Base-by-base conservation (phyloP, 345 rosid species). In the Pelargonium nanum region DNA sequence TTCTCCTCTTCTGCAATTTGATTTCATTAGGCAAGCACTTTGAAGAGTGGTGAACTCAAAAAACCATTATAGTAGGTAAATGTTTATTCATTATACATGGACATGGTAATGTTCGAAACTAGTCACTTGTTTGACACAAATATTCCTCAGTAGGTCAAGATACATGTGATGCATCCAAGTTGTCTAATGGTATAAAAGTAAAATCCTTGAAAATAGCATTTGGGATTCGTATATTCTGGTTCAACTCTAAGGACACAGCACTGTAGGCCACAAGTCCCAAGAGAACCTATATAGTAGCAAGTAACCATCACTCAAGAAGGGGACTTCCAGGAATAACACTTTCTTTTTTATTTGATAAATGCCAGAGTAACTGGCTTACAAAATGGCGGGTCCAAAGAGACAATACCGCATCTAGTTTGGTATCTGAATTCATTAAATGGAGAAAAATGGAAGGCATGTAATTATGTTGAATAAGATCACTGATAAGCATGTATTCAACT, bases 1-100 rank as follows among this genome's bases (percentile, higher is more conserved):
- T 21, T 21, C 70, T 76, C 81, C 55, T 80, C 79, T 65, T 78
- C 85, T 77, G 70, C 64, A 57, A 25, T 54, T 24, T n/a, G 15
- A 6, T 15, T 51, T 59, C n/a, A n/a, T 15, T 21, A 2, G 15
- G 4, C 6, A 15, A 26, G 19, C 1, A 5, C 7, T 25, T 1
- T 24, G 59, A 24, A 16, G 6, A 24, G n/a, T 26, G 24, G 20
- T 16, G 19, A 2, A 5, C 12, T 53, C 20, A 12, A 9, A 23
- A 24, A 4, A 21, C 8, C 22, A 55, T 15, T 4, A 22, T 13
- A 21, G 22, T 7, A n/a, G 3, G 22, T 34, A 3, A 4, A 34
- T 34, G 45, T 15, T 10, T 34, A 34, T 34, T 10, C 45, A 4
- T 34, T 34, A 9, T 34, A 34, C n/a, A n/a, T n/a, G n/a, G n/a